phyloP scores from a whole-genome alignment of 169 alveolate species.

The Plasmodium fragile region DNA sequence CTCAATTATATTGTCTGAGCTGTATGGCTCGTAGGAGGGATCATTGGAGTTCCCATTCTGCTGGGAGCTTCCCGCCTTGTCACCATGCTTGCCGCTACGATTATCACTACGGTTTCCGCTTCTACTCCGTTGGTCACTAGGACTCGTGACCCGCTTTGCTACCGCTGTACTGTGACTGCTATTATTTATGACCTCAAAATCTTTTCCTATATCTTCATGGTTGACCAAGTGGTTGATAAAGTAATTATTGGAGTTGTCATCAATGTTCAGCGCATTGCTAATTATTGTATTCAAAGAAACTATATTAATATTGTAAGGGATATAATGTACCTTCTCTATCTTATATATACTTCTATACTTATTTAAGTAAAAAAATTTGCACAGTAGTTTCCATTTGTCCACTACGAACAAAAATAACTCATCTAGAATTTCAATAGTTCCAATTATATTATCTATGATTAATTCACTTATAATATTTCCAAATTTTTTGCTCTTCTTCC shows the following conservation, averaged over 20 bases:
- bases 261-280: constrained; percentile 51
- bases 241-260: constrained; percentile 48
- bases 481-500: constrained; percentile 57
- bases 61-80: background rate
- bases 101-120: background rate
- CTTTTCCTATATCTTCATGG: constrained; percentile 42
- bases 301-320: constrained; percentile 52
- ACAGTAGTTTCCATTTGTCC: constrained; percentile 65
- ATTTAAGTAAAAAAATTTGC: constrained; percentile 61
- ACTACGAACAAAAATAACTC: constrained; percentile 70
- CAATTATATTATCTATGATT: constrained; percentile 64
- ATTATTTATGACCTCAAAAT: constrained; percentile 48
- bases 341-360: constrained; percentile 71
- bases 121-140: background rate
- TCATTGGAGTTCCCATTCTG: background rate
- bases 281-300: constrained; percentile 29
- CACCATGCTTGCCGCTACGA: background rate
- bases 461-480: constrained; percentile 59
- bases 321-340: constrained; percentile 63
- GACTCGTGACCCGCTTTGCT: background rate
- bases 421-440: constrained; percentile 30
- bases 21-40: background rate
- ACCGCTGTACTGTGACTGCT: background rate
- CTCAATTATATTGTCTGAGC: background rate
- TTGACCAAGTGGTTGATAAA: constrained; percentile 35